Evolutionary conservation across 2,329 filamentous ascomycete species (phyloP).

Genomic region (Xylaria sp.): DNA sequence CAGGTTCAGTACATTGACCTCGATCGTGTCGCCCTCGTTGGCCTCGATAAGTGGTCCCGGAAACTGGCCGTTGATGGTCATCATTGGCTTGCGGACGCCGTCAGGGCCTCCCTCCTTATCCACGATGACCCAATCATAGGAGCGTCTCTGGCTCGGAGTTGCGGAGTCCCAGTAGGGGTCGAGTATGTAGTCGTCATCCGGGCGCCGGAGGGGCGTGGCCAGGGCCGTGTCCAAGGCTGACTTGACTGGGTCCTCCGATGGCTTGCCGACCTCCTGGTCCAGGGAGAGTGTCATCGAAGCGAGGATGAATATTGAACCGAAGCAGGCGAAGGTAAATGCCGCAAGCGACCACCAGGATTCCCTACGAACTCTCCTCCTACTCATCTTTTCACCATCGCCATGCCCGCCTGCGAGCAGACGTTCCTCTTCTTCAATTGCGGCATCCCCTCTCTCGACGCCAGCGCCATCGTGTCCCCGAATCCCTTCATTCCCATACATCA

Average conservation of each 20-base stretch:
- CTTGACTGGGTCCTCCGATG: neutral
- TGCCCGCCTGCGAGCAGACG: conserved; percentile 8
- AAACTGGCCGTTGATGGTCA: conserved; percentile 75
- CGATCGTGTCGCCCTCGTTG: conserved; percentile 72
- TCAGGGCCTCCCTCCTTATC: conserved; percentile 64
- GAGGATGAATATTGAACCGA: conserved; percentile 13
- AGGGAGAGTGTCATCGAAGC: conserved; percentile 15
- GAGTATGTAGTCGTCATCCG: conserved; percentile 56
- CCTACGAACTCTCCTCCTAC: neutral
- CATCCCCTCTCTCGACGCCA: conserved; percentile 1
- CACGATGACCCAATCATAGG: conserved; percentile 63
- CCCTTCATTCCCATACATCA: neutral
- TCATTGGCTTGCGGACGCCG: conserved; percentile 59
- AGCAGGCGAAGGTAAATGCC: conserved; percentile 15
- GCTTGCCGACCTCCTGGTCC: conserved; percentile 8
- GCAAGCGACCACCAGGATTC: conserved; percentile 14
- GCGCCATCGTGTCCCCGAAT: neutral
- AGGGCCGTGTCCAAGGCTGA: conserved; percentile 12
- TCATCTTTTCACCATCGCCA: conserved; percentile 11
- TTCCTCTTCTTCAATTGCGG: conserved; percentile 13
- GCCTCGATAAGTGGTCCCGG: conserved; percentile 73
- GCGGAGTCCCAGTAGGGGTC: conserved; percentile 58
- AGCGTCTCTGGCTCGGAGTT: conserved; percentile 52
- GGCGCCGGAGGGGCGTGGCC: conserved; percentile 13
- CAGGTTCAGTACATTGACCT: conserved; percentile 70